A percentile compares a stretch with the other conserved stretches of the same genome.
These are phyloP conservation scores for Ogataea pilisensis DNA, from an alignment of 805 yeast species.

Conservation along the genomic window DNA sequence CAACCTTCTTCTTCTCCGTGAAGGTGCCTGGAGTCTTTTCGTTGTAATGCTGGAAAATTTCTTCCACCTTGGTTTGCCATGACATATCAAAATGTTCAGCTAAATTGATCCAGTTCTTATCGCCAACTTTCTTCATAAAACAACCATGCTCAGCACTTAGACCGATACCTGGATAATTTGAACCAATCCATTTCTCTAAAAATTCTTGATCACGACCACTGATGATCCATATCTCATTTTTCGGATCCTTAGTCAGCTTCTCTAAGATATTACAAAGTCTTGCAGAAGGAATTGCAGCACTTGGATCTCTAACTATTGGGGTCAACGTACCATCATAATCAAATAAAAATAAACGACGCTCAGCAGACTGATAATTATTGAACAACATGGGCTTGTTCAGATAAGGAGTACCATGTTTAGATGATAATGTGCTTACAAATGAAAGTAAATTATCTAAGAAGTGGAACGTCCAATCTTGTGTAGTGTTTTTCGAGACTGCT, in stretches of 20 bases:
- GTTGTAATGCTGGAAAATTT: conserved; percentile 69
- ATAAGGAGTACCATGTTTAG: conserved; percentile 70
- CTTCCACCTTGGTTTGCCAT: conserved; percentile 85
- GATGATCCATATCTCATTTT: conserved; percentile 89
- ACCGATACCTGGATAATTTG: conserved; percentile 58
- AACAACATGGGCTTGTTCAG: conserved; percentile 66
- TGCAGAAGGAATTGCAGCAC: conserved; percentile 94
- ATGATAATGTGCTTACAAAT: conserved; percentile 31
- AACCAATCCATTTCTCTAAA: conserved; percentile 83
- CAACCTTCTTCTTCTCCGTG: conserved; percentile 86
- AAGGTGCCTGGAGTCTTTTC: conserved; percentile 87
- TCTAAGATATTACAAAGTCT: conserved; percentile 57
- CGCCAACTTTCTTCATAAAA: conserved; percentile 73
- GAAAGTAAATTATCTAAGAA: conserved; percentile 44
- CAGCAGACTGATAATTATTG: conserved; percentile 54
- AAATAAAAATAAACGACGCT: conserved; percentile 75
- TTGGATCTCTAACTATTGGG: conserved; percentile 94
- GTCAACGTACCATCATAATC: conserved; percentile 98
- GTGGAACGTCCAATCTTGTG: conserved; percentile 74
- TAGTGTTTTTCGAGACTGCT: conserved; percentile 64
- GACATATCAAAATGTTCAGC: conserved; percentile 84
- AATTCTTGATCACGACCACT: conserved; percentile 93
- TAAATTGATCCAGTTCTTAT: conserved; percentile 73
- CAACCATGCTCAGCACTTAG: conserved; percentile 98
- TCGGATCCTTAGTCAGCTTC: conserved; percentile 65